A percentile compares a stretch with the other conserved stretches of the same genome.
Evolutionary conservation across 2,329 filamentous ascomycete species (phyloP).

Genomic region (Paecilomyces variotii): DNA sequence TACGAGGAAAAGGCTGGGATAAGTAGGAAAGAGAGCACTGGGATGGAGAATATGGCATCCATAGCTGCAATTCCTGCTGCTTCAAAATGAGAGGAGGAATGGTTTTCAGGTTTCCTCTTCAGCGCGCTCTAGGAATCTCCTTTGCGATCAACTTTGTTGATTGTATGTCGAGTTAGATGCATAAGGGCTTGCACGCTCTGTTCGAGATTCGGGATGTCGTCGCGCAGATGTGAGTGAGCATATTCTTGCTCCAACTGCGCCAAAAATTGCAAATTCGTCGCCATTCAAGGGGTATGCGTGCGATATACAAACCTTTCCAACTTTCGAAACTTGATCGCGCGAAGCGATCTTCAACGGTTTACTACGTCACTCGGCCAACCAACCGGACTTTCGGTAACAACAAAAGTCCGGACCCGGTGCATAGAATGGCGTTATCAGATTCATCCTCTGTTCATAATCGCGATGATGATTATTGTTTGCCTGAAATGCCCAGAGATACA

Average conservation of each 20-base stretch:
- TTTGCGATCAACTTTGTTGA: background rate
- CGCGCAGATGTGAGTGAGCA: background rate
- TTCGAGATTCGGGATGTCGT: background rate
- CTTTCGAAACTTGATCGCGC: background rate
- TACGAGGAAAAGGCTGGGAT: conserved; percentile 50
- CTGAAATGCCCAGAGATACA: background rate
- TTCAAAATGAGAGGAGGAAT: background rate
- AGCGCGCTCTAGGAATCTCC: background rate
- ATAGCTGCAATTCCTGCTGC: conserved; percentile 26
- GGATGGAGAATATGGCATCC: conserved; percentile 43
- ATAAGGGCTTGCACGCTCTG: background rate
- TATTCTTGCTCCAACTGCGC: background rate
- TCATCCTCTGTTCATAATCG: background rate
- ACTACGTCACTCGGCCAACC: background rate
- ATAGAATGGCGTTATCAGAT: no score
- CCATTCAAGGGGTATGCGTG: background rate
- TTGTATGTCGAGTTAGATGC: background rate
- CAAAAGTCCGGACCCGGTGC: background rate
- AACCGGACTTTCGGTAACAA: background rate
- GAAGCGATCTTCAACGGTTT: background rate
- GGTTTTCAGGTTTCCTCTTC: background rate
- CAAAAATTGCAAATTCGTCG: background rate
- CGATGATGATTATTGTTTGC: background rate
- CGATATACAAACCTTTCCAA: background rate
- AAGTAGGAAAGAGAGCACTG: conserved; percentile 20